Base-by-base conservation (phyloP, 2,329 filamentous ascomycete genomes). In the Neobulgaria alba region DNA sequence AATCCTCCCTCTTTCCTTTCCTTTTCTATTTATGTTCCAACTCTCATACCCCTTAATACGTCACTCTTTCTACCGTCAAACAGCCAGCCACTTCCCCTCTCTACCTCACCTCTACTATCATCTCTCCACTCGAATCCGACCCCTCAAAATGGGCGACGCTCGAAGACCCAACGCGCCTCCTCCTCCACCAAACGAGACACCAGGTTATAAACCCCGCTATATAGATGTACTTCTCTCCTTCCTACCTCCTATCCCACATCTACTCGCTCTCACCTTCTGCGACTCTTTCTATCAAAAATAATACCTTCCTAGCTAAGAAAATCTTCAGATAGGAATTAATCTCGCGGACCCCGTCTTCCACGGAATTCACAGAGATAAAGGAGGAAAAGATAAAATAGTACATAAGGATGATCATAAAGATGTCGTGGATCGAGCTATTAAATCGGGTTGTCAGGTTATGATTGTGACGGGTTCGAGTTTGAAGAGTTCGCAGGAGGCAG, bases 381-480 rank as follows among this genome's bases (percentile, higher is more conserved):
- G 85, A 51, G 66, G 69, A 18, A 82, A 93, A 58, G 86, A 85
- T 56, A 88, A 80, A 47, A 72, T 84, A 52, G 66, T 68, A 18
- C 87, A 93, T 54, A 75, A 79, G 9, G 72, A 85, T 54, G 86
- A 93, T 58, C 73, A 90, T 12, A 62, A 71, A 19, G 81, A 79
- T 49, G 85, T 98, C 18, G 67, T 98, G n/a, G 69, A 81, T 48
- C 75, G 92, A 49, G 88, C 87, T 3, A 65, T 73, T 12, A 75
- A 85, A 49, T 79, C 83, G 2, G 90, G 92, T 29, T 95, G 89
- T 59, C 68, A 73, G 43, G 95, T 95, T 57, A 76, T 98, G 56
- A 90, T 98, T 68, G 76, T 96, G 23, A 98, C 92, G 0, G 92
- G 92, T 15, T 95, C 88, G 1, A 86, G 92, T 58, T 71, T 96